Conservation (phyloP, 345 rosid species). For the Linum tenue region DNA sequence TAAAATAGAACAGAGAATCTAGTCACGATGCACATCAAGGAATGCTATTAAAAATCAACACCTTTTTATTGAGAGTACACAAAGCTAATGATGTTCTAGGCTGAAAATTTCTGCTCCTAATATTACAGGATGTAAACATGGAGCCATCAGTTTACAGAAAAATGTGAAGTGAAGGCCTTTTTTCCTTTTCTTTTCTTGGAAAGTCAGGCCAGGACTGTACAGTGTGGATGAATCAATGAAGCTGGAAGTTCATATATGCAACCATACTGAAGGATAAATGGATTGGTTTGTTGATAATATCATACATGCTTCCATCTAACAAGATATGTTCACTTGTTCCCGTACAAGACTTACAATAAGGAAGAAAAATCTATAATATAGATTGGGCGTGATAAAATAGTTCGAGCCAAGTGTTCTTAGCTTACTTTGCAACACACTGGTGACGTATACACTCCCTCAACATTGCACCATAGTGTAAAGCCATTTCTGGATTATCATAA, state of each 20-base stretch:
- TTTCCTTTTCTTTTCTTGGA: no score
- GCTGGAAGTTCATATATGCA: not conserved
- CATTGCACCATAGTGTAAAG: constrained; percentile 37
- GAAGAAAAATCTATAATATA: not conserved
- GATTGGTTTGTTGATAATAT: no score
- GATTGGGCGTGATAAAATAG: no score
- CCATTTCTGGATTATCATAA: constrained; percentile 33
- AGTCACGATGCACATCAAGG: constrained; percentile 4
- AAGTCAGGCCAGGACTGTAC: no score
- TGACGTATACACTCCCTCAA: constrained; percentile 47
- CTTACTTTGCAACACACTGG: constrained; percentile 36
- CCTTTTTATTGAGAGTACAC: not conserved
- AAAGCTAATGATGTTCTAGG: not conserved
- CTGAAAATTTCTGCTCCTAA: no score
- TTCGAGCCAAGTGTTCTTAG: not conserved
- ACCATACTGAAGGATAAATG: no score
- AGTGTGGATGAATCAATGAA: no score
- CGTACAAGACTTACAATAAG: not conserved
- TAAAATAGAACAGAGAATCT: not conserved
- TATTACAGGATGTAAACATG: no score
- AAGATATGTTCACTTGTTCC: not conserved
- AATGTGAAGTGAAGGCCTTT: no score
- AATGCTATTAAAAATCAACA: not conserved
- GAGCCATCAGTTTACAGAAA: no score
- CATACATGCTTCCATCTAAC: not conserved